Evolutionary conservation across 2,329 filamentous ascomycete genomes (phyloP), one percentile per base, ranked within the genome.

Genomic region (Dothideomycetes sp.): DNA sequence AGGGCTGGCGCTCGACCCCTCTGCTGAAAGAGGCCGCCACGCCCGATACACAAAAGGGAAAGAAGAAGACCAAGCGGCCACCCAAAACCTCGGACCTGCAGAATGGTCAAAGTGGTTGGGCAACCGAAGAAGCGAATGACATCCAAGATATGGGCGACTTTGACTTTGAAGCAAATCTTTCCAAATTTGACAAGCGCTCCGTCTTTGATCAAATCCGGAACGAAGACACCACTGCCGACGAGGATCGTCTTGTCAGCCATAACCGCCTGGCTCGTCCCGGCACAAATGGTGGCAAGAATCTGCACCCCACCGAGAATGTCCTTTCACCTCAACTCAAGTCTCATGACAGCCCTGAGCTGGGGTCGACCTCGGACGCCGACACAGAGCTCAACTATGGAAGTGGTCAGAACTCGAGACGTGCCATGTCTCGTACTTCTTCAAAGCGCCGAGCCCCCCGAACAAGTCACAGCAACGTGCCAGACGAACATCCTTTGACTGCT

Each of bases 121-220:
- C 85, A 3, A 95, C 89, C 0, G 91, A 95, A 56, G 89, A 96
- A 54, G 88, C 89, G 16, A 95, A 86, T 0, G 91, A 96, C 56
- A 84, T 91, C 16, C 84, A 89, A 61, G 89, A 93, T 56, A 75
- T 91, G 69, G 85, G 84, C 9, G 91, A 96, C 45, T 96, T 96
- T 52, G 89, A 96, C 59, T 96, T 96, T 53, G 80, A 84, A 51
- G 79, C 78, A 40, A 87, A 87, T 48, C 70, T 96, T 22, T 88
- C 85, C 34, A 94, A 94, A 55, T 96, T 96, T 52, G 88, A 96
- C 66, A 96, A 96, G 65, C 77, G 81, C 41, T 80, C 79, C 1
- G 77, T 96, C 7, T 98, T 98, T 56, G 83, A 89, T 48, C 81
- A 95, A 60, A 91, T 96, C 60, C 74, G 85, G 44, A 85, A 84